Percentiles rank a stretch among this genome's conserved stretches.
These are phyloP conservation scores for Grosmannia penicillata DNA, from an alignment of 2,329 filamentous ascomycete species.

Conservation along the genomic window DNA sequence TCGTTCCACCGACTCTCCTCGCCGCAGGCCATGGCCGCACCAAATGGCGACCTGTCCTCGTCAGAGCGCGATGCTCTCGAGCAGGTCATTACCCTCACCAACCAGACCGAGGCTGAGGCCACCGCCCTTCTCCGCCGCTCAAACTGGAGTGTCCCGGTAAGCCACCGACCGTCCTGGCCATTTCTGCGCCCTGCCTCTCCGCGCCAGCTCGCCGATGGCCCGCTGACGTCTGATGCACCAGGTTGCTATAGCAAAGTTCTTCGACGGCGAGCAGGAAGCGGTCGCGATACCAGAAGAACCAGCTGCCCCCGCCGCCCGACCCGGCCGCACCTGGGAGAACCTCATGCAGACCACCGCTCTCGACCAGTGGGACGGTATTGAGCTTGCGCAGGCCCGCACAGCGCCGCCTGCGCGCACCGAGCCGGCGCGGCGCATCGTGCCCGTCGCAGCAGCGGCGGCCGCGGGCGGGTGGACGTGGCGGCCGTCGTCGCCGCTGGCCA, in stretches of 20 bases:
- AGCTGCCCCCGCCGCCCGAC: constrained; percentile 10
- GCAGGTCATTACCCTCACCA: constrained; percentile 77
- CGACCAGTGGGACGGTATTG: neutral
- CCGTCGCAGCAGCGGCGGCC: too few relatives aligned
- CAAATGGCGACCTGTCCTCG: constrained; percentile 51
- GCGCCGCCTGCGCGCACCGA: constrained; percentile 27
- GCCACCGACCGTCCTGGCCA: neutral
- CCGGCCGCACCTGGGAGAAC: neutral
- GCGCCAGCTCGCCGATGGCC: too few relatives aligned
- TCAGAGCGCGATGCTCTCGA: constrained; percentile 73
- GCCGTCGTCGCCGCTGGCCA: constrained; percentile 59
- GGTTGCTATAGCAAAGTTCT: constrained; percentile 96
- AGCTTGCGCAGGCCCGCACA: neutral
- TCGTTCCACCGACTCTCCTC: neutral
- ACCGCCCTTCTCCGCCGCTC: constrained; percentile 68
- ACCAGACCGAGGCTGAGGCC: constrained; percentile 64
- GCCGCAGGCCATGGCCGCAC: constrained; percentile 2
- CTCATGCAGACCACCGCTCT: neutral
- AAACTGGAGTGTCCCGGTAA: constrained; percentile 88
- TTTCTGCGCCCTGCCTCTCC: neutral
- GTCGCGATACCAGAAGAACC: constrained; percentile 38
- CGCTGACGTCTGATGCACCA: constrained; percentile 25
- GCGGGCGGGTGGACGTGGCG: constrained; percentile 45
- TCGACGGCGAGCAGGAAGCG: constrained; percentile 84
- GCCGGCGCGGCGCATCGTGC: constrained; percentile 73